These are phyloP conservation scores for Massarina eburnea DNA, from an alignment of 2,329 filamentous ascomycete species.

Conservation along the genomic window DNA sequence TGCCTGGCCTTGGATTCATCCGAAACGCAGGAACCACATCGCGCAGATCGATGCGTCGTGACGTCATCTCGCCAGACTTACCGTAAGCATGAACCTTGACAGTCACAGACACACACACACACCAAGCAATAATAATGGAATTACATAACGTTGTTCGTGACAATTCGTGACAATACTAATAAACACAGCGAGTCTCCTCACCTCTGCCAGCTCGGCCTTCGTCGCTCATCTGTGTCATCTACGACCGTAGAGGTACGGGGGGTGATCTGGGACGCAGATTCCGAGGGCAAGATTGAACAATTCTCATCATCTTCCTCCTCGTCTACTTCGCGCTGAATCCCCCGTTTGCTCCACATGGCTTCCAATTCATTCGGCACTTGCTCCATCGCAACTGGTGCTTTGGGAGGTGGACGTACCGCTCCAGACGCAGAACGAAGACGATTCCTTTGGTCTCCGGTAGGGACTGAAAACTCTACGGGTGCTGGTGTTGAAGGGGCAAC, in stretches of 20 bases:
- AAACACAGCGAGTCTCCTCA: too few species aligned
- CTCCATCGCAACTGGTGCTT: neutral
- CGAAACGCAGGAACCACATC: too few species aligned
- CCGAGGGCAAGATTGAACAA: slow-evolving; percentile 5
- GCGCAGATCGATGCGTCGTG: too few species aligned
- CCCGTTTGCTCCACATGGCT: slow-evolving; percentile 7
- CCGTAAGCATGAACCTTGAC: too few species aligned
- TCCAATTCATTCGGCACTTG: slow-evolving; percentile 6
- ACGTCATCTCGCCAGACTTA: too few species aligned
- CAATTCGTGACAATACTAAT: too few species aligned
- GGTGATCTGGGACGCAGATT: slow-evolving; percentile 7
- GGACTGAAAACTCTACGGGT: neutral
- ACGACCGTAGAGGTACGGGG: neutral
- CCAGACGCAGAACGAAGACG: slow-evolving; percentile 1
- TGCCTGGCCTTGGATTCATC: too few species aligned
- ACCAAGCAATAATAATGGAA: too few species aligned
- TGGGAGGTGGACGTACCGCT: neutral
- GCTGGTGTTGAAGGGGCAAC: slow-evolving; percentile 6
- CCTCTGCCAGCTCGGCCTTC: neutral
- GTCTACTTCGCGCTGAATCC: slow-evolving; percentile 5
- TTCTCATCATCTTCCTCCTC: slow-evolving; percentile 1
- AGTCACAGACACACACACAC: too few species aligned
- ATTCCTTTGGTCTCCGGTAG: neutral
- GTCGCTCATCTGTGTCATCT: neutral
- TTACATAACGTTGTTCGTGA: too few species aligned